Evolutionary conservation across 1,284 basidiomycete genomes (phyloP), one percentile per base, ranked within the genome.

Genomic region (Phylloporus sp.): DNA sequence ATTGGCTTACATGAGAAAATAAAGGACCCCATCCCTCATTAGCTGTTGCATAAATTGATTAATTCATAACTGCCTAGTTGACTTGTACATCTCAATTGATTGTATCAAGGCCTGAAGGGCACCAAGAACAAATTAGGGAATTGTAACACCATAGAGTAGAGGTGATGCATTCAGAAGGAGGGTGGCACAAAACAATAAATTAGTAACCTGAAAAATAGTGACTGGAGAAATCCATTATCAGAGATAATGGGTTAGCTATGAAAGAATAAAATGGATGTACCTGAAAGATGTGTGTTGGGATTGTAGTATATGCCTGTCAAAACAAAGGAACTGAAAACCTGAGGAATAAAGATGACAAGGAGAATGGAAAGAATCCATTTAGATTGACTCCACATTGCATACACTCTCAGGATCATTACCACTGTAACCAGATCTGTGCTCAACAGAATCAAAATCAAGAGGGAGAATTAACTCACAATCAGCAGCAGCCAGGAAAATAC

Each of bases 311-410:
- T 49, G 1, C 60, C 47, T 34, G 24, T 7, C 1, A 58, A 34
- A 29, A 58, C 20, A 2, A 61, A n/a, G 3, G 37, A 50, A 17
- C 32, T 6, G 13, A 61, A 42, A 8, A 59, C 55, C 22, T 58
- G 54, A 26, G 55, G 47, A 3, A 50, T 31, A 42, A 34, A 58
- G 39, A 58, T 34, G 17, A n/a, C 12, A 20, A 58, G n/a, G 2
- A 61, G 37, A 15, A 50, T 1, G 5, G 7, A 31, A 28, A 58
- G 46, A 10, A 61, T 61, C 20, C 37, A n/a, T 51, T 32, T 58
- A 20, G 46, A 44, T 51, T 24, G 39, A 26, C 24, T 17, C 60
- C 60, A 61, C 47, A 61, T 57, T 51, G 60, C 60, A 61, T 61
- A 58, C 3, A 61, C 54, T 7, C 47, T 24, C 13, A 57, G 24